Percentiles rank a stretch among this genome's conserved stretches.
These are phyloP conservation scores for Rhizopogon rudus DNA, from an alignment of 768 basidiomycete genomes.

Conservation along the genomic window DNA sequence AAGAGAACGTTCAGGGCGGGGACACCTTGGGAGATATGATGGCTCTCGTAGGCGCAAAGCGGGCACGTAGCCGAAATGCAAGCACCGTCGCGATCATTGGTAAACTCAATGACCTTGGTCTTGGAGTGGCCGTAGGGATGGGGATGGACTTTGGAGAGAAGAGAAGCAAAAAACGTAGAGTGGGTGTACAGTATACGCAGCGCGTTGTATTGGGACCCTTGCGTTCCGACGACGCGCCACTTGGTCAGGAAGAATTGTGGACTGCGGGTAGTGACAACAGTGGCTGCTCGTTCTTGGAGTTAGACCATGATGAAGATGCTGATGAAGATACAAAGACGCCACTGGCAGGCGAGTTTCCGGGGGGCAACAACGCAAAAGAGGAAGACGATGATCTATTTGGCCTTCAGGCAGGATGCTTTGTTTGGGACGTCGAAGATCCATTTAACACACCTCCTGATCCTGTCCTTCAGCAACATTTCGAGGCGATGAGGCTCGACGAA, in stretches of 20 bases:
- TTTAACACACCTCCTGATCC: conserved; percentile 5
- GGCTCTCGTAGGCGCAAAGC: conserved; percentile 6
- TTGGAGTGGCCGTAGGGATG: not conserved
- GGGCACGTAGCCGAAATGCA: not conserved
- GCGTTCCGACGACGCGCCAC: not conserved
- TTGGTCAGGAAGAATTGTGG: not conserved
- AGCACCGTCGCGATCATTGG: conserved; percentile 4
- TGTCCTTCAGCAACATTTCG: not conserved
- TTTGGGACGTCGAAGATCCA: conserved; percentile 13
- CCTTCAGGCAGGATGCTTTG: not conserved
- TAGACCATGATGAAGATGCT: not conserved
- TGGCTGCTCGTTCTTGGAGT: not conserved
- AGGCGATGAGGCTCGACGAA: not conserved
- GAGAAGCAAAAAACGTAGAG: conserved; percentile 1
- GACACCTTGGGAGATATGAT: conserved; percentile 4
- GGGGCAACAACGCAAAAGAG: not conserved
- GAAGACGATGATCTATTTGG: not conserved
- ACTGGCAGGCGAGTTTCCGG: not conserved
- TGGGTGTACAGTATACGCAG: not conserved
- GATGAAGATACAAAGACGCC: conserved; percentile 2
- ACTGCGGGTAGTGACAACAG: not conserved
- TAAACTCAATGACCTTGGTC: conserved; percentile 4
- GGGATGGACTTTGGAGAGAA: not conserved
- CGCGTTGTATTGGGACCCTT: conserved; percentile 1
- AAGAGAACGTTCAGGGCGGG: not conserved